phyloP scores from a whole-genome alignment of 768 basidiomycete genomes.

The Phanerochaete carnosa region DNA sequence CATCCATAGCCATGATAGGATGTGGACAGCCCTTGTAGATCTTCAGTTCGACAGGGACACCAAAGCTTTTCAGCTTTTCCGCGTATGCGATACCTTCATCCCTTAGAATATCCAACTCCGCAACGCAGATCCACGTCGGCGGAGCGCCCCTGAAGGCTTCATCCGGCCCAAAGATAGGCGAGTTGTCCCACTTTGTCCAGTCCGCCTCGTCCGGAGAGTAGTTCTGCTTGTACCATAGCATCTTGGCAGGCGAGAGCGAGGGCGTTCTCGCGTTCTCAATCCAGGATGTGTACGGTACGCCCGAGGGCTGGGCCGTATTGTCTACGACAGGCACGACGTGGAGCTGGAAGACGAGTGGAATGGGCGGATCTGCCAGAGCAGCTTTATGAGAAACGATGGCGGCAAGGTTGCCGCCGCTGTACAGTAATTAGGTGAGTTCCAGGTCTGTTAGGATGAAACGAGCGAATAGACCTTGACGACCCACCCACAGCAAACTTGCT shows the following conservation, averaged over 20 bases:
- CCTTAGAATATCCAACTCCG: constrained; percentile 62
- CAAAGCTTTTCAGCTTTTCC: constrained; percentile 48
- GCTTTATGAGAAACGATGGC: constrained; percentile 65
- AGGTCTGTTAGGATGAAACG: background rate
- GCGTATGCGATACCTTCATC: constrained; percentile 67
- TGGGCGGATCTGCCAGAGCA: constrained; percentile 40
- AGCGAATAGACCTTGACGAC: constrained; percentile 51
- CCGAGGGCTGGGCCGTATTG: constrained; percentile 53
- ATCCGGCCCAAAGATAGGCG: constrained; percentile 66
- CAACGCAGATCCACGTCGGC: constrained; percentile 58
- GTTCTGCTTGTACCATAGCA: constrained; percentile 71
- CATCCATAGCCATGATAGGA: constrained; percentile 74
- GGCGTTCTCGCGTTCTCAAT: constrained; percentile 52
- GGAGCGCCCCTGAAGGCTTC: constrained; percentile 49
- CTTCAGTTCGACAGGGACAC: constrained; percentile 50
- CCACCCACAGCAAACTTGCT: constrained; percentile 68
- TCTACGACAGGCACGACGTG: constrained; percentile 72
- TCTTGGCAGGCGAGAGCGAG: constrained; percentile 57
- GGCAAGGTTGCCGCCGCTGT: constrained; percentile 69
- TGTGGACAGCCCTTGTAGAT: constrained; percentile 67
- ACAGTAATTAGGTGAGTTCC: background rate
- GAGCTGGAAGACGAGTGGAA: constrained; percentile 57
- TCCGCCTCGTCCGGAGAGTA: constrained; percentile 65
- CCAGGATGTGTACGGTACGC: constrained; percentile 46
- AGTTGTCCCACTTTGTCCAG: constrained; percentile 63